Base-by-base conservation (phyloP, 2,329 filamentous ascomycete species). In the Septoria linicola region DNA sequence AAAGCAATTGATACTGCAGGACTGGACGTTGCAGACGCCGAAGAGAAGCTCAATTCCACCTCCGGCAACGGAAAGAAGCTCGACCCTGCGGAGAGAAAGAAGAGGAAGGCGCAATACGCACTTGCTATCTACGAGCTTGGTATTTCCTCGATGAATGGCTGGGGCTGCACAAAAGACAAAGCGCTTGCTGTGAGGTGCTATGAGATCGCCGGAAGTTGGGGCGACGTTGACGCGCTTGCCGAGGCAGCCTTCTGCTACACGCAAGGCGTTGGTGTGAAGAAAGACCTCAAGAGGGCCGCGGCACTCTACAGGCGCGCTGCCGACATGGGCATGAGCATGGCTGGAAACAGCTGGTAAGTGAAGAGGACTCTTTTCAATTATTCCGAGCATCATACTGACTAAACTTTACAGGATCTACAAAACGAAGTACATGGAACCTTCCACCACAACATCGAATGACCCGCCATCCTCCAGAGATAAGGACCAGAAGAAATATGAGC, bases 241-340 rank as follows among this genome's bases (percentile, higher is more conserved):
- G 93, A 99, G 73, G 89, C 93, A 6, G 93, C 91, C 13, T 97
- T 93, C 71, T 99, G 92, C 73, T 99, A 97, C 66, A 89, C 90
- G 1, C 85, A 97, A 68, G 93, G 91, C 7, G 77, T 96, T 46
- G 93, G 93, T 3, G 95, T 88, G 69, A 96, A 93, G 77, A 99
- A 97, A 73, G 88, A 97, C 67, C 76, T 96, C 67, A 96, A 90
- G 76, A 96, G 91, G 73, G 92, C 89, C 42, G 92, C 93, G 53
- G 87, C 83, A 55, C 89, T 93, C 64, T 97, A 97, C 69, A 85
- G 93, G 17, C 80, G 85, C 75, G 93, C 93, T 4, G 93, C 96
- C 69, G 84, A 86, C 19, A 93, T 93, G 72, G 93, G 93, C 5
- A 91, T 96, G 78, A 95, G 84, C 71, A 97, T 97, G 90, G 87